Evolutionary conservation across 2,329 filamentous ascomycete genomes (phyloP).

Genomic region (Penicillium hesseltinei): DNA sequence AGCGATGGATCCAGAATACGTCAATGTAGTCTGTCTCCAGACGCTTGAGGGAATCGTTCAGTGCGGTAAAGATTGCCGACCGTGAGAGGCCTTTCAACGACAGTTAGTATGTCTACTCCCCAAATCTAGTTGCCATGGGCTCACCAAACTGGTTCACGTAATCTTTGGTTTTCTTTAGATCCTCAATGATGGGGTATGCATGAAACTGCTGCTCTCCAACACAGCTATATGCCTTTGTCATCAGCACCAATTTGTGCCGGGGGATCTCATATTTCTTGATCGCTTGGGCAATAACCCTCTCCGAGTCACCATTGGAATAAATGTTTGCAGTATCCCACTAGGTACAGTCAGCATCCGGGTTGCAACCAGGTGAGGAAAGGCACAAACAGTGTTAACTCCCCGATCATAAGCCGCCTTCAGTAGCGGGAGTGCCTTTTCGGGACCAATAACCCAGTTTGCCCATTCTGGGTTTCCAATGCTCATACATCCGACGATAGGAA

Average conservation of each 20-base stretch:
- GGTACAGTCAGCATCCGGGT: not conserved
- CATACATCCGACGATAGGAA: slow-evolving; percentile 14
- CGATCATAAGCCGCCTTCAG: slow-evolving; percentile 26
- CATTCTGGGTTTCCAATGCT: slow-evolving; percentile 8
- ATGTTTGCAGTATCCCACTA: slow-evolving; percentile 38
- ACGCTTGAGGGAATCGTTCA: slow-evolving; percentile 52
- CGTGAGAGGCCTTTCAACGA: slow-evolving; percentile 50
- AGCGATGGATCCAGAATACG: slow-evolving; percentile 52
- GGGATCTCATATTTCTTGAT: slow-evolving; percentile 59
- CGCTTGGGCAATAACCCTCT: slow-evolving; percentile 55
- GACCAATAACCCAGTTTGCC: slow-evolving; percentile 19
- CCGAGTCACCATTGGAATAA: slow-evolving; percentile 57
- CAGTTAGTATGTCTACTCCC: not conserved
- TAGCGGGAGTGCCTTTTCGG: slow-evolving; percentile 27
- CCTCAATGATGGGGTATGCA: not conserved
- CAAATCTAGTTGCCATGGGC: not conserved
- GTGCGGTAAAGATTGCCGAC: slow-evolving; percentile 61
- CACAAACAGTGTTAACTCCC: slow-evolving; percentile 23
- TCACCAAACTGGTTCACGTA: not conserved
- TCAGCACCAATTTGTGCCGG: slow-evolving; percentile 56
- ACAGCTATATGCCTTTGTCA: slow-evolving; percentile 53
- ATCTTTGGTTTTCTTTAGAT: not conserved
- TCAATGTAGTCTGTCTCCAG: slow-evolving; percentile 53
- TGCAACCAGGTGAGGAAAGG: not conserved
- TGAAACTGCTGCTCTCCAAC: slow-evolving; percentile 1